phyloP scores from a whole-genome alignment of 208 protist species.

The Crithidia mellificae region DNA sequence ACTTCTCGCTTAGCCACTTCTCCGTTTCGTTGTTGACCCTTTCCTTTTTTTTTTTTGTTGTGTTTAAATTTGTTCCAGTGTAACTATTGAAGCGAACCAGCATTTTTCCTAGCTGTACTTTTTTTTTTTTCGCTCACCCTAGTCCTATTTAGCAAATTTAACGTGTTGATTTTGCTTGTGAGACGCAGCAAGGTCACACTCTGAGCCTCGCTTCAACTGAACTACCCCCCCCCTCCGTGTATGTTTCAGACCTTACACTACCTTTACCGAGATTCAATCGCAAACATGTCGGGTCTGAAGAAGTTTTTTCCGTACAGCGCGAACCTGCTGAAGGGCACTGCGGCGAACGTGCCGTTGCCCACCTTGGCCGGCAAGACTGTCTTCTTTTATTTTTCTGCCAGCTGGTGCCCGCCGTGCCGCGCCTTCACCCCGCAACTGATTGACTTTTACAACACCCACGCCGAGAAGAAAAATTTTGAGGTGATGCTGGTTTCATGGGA shows the following conservation, averaged over 20 bases:
- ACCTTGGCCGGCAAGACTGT: conserved; percentile 54
- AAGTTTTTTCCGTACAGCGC: conserved; percentile 60
- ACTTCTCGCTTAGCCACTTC: neutral
- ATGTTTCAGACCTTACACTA: neutral
- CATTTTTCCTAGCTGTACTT: too few species aligned
- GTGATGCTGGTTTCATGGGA: conserved; percentile 59
- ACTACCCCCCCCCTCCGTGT: conserved; percentile 1
- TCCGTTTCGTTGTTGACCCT: neutral
- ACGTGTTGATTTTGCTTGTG: too few species aligned
- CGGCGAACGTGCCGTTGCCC: conserved; percentile 31
- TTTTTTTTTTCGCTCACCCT: too few species aligned
- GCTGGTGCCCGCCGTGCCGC: conserved; percentile 88
- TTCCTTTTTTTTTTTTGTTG: neutral
- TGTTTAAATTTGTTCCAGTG: conserved; percentile 1
- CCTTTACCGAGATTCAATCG: conserved; percentile 7
- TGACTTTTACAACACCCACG: conserved; percentile 58
- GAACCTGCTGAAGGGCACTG: conserved; percentile 50
- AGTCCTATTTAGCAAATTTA: too few species aligned
- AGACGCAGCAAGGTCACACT: too few species aligned
- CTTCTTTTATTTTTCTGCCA: conserved; percentile 85
- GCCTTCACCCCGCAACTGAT: conserved; percentile 76
- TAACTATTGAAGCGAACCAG: too few species aligned
- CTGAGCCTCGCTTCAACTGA: too few species aligned
- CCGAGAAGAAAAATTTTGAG: conserved; percentile 55
- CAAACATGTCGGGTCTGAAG: conserved; percentile 66